These are phyloP conservation scores for Erodium moschatum DNA, from an alignment of 441 rosid species.

Conservation along the genomic window DNA sequence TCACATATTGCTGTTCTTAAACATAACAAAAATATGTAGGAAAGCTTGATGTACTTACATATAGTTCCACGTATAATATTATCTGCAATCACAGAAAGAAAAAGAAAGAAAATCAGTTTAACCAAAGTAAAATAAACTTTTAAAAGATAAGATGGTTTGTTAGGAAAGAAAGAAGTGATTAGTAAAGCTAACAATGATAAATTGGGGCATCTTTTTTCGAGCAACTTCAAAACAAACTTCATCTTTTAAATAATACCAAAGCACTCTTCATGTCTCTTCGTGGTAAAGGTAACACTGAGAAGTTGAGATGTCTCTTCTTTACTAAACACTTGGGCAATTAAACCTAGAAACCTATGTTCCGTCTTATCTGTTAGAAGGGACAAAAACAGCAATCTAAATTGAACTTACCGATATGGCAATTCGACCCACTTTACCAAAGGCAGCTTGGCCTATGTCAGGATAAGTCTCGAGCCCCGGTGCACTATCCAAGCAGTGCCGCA, in stretches of 20 bases:
- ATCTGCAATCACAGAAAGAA: conserved; percentile 15
- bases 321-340: not conserved
- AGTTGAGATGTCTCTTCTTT: not conserved
- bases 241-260: not conserved
- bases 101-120: not conserved
- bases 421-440: conserved; percentile 70
- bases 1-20: not conserved
- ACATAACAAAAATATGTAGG: conserved; percentile 7
- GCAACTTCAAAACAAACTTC: not conserved
- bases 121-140: conserved; percentile 9
- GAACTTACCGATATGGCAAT: conserved; percentile 51
- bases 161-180: not conserved
- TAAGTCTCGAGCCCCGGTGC: conserved; percentile 75
- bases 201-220: not conserved
- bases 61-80: not conserved
- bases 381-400: not conserved
- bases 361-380: not conserved
- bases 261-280: not conserved
- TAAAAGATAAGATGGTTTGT: not conserved
- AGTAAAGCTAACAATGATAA: not conserved
- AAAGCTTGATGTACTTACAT: conserved; percentile 36
- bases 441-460: conserved; percentile 90
- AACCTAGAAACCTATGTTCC: not conserved
- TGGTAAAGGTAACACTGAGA: too few species aligned
- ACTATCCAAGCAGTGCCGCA: conserved; percentile 69